Percentiles rank a stretch among this genome's conserved stretches.
phyloP scores from a whole-genome alignment of 2,329 filamentous ascomycete genomes.

The Hypoxylon sp. region DNA sequence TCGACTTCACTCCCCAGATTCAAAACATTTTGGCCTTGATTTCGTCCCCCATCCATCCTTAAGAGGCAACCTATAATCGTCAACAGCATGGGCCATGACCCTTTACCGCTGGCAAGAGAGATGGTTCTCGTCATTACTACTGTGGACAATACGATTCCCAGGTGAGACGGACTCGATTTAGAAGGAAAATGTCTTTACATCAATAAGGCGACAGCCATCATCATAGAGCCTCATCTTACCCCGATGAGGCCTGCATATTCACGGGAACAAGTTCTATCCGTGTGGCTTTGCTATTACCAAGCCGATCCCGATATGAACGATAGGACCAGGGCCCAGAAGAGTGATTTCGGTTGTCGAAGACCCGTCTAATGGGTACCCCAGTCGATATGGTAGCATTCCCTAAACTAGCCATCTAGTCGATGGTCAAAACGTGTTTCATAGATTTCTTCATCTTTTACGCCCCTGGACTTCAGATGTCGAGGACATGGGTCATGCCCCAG shows the following conservation, averaged over 20 bases:
- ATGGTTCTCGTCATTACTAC: neutral
- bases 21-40: constrained; percentile 33
- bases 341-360: constrained; percentile 41
- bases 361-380: constrained; percentile 42
- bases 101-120: constrained; percentile 3
- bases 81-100: neutral
- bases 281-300: constrained; percentile 42
- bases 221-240: constrained; percentile 31
- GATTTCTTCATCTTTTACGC: constrained; percentile 46
- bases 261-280: constrained; percentile 25
- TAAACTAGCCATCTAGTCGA: constrained; percentile 36
- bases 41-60: constrained; percentile 14
- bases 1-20: constrained; percentile 34
- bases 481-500: constrained; percentile 52
- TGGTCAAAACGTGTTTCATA: constrained; percentile 55
- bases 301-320: constrained; percentile 27
- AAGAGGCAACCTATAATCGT: constrained; percentile 11
- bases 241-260: neutral
- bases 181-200: constrained; percentile 6
- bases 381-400: constrained; percentile 42
- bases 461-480: constrained; percentile 47
- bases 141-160: constrained; percentile 10
- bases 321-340: constrained; percentile 21
- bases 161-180: constrained; percentile 20
- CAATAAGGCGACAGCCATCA: constrained; percentile 12